Conservation (phyloP, 306 rosid genomes). For the Coriaria nepalensis region DNA sequence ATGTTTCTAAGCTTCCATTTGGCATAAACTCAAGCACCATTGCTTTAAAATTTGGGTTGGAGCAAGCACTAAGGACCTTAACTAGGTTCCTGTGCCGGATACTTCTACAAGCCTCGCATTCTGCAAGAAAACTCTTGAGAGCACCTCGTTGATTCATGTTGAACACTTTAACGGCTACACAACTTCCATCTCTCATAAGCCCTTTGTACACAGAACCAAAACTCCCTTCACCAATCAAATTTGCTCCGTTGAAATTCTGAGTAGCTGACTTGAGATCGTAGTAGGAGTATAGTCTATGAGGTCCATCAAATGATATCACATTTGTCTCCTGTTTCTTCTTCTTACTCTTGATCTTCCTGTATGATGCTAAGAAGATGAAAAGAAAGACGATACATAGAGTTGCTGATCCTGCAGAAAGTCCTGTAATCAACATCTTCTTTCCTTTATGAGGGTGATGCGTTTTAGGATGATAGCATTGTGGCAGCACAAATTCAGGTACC, state of each 20-base stretch:
- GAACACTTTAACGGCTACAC: conserved; percentile 18
- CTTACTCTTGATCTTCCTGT: neutral
- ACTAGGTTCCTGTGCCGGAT: conserved; percentile 15
- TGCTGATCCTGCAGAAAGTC: neutral
- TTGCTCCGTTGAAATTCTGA: conserved; percentile 5
- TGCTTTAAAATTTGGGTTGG: conserved; percentile 13
- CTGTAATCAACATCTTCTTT: neutral
- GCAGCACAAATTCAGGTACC: neutral
- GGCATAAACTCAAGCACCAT: conserved; percentile 11
- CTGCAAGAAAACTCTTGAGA: conserved; percentile 14
- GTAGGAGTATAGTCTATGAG: conserved; percentile 10
- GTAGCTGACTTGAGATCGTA: conserved; percentile 16
- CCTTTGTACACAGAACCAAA: conserved; percentile 24
- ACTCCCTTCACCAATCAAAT: conserved; percentile 22
- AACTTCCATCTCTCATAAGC: neutral
- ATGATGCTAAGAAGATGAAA: neutral
- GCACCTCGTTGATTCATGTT: conserved; percentile 12
- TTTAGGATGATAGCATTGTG: neutral
- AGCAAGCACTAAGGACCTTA: conserved; percentile 16
- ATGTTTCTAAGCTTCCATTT: conserved; percentile 11
- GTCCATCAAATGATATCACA: neutral
- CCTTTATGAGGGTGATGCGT: no score
- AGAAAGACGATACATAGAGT: neutral
- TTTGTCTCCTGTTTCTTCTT: neutral
- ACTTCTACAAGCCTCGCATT: conserved; percentile 15